Conservation (phyloP, 139 green algal species). For the Volvox africanus region DNA sequence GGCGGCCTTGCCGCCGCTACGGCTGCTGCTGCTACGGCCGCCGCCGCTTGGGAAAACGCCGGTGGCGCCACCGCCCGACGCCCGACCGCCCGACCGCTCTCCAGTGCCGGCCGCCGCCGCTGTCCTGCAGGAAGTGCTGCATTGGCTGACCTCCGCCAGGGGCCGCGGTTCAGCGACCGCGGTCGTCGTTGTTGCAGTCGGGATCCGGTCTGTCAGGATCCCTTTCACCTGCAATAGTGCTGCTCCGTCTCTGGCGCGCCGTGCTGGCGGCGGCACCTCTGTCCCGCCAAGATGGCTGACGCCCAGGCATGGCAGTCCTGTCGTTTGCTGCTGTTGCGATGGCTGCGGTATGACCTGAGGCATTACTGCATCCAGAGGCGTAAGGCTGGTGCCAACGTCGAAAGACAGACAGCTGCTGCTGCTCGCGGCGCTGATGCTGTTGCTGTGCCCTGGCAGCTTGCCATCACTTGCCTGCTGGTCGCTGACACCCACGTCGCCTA, state of each 20-base stretch:
- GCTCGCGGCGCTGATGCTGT: constrained; percentile 23
- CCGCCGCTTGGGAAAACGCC: not conserved
- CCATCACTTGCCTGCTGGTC: not conserved
- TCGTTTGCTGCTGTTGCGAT: not conserved
- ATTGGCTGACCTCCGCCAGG: not conserved
- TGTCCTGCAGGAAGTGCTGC: not conserved
- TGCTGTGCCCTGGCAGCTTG: constrained; percentile 14
- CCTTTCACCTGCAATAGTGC: not conserved
- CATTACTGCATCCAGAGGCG: too few species aligned
- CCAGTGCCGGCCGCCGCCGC: not conserved
- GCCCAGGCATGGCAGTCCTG: not conserved
- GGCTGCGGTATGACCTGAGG: not conserved
- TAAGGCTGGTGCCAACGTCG: not conserved
- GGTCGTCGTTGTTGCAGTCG: not conserved
- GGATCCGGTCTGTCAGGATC: not conserved
- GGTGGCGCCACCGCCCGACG: not conserved
- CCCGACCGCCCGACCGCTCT: not conserved
- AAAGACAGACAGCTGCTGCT: not conserved
- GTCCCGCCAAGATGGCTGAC: constrained; percentile 1
- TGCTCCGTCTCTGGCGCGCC: not conserved
- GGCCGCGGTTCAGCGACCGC: not conserved
- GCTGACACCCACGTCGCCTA: not conserved
- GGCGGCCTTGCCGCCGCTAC: not conserved
- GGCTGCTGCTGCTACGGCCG: not conserved
- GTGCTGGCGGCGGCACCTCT: constrained; percentile 33